A percentile compares a stretch with the other conserved stretches of the same genome.
Conservation (phyloP, 768 basidiomycete species). For the Piloderma croceum region DNA sequence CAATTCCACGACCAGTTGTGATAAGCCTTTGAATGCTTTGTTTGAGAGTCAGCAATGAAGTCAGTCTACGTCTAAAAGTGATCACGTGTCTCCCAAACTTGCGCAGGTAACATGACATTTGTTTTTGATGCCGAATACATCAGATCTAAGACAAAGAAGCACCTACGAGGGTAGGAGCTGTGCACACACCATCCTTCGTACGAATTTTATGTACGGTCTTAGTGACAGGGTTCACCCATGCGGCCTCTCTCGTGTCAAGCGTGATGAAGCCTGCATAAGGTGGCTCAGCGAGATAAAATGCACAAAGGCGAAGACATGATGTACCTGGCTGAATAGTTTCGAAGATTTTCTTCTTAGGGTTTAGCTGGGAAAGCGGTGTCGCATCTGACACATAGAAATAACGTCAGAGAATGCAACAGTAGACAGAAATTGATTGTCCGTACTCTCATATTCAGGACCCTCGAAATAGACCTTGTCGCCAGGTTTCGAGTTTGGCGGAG, state of each 20-base stretch:
- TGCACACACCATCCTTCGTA: constrained; percentile 78
- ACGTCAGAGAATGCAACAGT: too few species aligned
- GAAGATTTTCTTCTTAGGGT: constrained; percentile 99
- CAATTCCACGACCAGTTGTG: too few species aligned
- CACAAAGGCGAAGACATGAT: constrained; percentile 1
- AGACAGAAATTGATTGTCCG: too few species aligned
- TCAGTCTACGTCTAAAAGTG: too few species aligned
- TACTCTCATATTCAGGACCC: constrained; percentile 79
- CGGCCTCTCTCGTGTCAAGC: constrained; percentile 79
- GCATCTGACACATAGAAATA: too few species aligned
- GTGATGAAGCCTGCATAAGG: constrained; percentile 70
- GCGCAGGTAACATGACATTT: too few species aligned
- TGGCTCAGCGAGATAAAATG: neutral
- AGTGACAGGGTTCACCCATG: constrained; percentile 84
- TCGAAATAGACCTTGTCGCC: constrained; percentile 97
- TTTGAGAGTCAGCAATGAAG: too few species aligned
- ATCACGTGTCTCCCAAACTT: too few species aligned
- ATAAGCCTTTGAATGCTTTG: too few species aligned
- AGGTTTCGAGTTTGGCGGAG: constrained; percentile 78
- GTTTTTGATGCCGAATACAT: too few species aligned
- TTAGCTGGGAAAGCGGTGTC: constrained; percentile 75
- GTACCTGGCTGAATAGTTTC: constrained; percentile 91
- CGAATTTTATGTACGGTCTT: constrained; percentile 79
- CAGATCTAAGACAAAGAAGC: constrained; percentile 79
- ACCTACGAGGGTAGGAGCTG: constrained; percentile 76